A percentile compares a stretch with the other conserved stretches of the same genome.
These are phyloP conservation scores for Sporodiniella umbellata DNA, from an alignment of 371 early-diverging fungal species.

Conservation along the genomic window DNA sequence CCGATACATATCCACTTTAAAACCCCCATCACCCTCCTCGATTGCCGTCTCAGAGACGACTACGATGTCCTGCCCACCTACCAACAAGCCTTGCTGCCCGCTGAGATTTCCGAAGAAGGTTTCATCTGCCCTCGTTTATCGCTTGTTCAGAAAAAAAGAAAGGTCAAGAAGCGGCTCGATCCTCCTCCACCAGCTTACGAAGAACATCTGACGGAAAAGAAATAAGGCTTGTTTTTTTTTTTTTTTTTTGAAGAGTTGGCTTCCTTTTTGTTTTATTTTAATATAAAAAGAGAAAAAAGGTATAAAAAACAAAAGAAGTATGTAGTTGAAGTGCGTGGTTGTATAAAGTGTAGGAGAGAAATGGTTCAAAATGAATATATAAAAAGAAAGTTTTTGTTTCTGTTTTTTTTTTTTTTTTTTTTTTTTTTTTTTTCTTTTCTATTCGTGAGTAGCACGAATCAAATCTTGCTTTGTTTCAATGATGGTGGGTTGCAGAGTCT, in stretches of 20 bases:
- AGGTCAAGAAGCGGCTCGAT: not conserved
- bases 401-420: no score
- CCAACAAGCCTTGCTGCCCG: constrained; percentile 15
- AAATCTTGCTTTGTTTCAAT: constrained; percentile 47
- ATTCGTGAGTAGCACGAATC: constrained; percentile 25
- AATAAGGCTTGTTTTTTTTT: no score
- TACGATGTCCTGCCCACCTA: constrained; percentile 28
- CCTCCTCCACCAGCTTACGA: not conserved
- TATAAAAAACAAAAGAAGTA: not conserved
- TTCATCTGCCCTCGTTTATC: constrained; percentile 26
- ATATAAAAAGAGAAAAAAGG: not conserved
- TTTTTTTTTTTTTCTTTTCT: no score
- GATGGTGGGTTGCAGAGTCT: constrained; percentile 47
- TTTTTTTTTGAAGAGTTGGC: no score
- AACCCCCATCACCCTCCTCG: constrained; percentile 32
- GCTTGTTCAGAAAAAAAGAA: constrained; percentile 18
- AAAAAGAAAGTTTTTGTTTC: no score
- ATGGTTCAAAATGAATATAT: no score
- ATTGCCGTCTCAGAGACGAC: constrained; percentile 33
- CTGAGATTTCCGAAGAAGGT: constrained; percentile 5
- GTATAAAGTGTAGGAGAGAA: not conserved
- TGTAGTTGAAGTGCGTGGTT: no score
- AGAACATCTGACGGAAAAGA: no score
- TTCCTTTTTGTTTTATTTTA: no score
- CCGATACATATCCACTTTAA: constrained; percentile 16